A percentile compares a stretch with the other conserved stretches of the same genome.
These are phyloP conservation scores for Barnettozyma botsteinii DNA, from an alignment of 805 yeast species.

Conservation along the genomic window DNA sequence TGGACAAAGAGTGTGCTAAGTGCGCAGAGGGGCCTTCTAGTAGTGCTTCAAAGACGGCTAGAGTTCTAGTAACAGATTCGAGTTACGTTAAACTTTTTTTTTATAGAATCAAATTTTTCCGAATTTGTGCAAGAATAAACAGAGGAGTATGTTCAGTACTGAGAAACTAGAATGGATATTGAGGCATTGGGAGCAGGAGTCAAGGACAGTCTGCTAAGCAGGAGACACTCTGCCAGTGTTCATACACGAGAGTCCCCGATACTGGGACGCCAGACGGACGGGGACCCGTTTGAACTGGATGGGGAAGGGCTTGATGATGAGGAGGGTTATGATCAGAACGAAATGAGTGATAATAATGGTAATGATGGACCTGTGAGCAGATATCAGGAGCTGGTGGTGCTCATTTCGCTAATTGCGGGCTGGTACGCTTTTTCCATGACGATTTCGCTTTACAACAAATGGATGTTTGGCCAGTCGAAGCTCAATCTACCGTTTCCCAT, in stretches of 20 bases:
- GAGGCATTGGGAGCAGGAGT: not conserved
- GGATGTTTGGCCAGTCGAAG: conserved; percentile 86
- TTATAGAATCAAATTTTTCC: too few relatives aligned
- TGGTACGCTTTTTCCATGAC: conserved; percentile 71
- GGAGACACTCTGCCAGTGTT: not conserved
- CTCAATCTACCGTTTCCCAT: conserved; percentile 80
- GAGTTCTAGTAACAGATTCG: too few relatives aligned
- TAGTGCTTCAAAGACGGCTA: too few relatives aligned
- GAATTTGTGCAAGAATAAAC: too few relatives aligned
- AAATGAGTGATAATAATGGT: too few relatives aligned
- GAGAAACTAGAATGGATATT: not conserved
- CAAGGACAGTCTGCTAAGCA: not conserved
- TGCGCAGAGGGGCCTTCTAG: too few relatives aligned
- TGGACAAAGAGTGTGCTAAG: too few relatives aligned
- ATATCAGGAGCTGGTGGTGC: not conserved
- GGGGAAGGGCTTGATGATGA: too few relatives aligned
- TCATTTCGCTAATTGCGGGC: conserved; percentile 31
- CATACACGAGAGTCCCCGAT: not conserved
- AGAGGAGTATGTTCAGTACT: too few relatives aligned
- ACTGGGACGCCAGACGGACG: not conserved
- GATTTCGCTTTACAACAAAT: conserved; percentile 80
- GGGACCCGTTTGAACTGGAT: not conserved
- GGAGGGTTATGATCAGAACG: too few relatives aligned
- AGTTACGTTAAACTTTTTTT: too few relatives aligned
- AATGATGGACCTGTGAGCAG: too few relatives aligned